Conservation (phyloP, 257 asterid species). For the Buddleja alternifolia region DNA sequence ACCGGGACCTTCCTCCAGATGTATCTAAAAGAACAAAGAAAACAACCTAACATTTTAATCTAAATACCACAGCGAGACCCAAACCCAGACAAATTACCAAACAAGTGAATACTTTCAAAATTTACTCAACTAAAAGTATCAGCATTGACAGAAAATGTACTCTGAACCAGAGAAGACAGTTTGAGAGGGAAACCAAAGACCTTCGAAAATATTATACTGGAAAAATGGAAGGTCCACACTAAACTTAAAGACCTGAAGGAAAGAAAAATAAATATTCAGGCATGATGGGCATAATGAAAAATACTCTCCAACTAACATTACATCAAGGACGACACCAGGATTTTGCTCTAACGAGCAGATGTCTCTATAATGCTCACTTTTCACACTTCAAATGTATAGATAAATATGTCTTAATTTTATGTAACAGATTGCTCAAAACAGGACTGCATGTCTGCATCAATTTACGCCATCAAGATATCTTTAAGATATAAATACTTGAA, state of each 20-base stretch:
- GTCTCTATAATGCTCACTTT: background rate
- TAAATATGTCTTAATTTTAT: background rate
- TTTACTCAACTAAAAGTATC: slow-evolving; percentile 1
- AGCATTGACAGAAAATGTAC: background rate
- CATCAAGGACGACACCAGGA: background rate
- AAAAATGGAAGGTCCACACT: background rate
- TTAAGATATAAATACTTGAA: background rate
- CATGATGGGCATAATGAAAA: background rate
- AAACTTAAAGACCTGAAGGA: slow-evolving; percentile 1
- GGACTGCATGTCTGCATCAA: background rate
- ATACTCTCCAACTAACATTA: background rate
- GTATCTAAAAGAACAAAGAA: slow-evolving; percentile 59
- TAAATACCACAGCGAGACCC: slow-evolving; percentile 13
- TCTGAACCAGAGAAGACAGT: background rate
- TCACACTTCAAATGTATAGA: background rate
- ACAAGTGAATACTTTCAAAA: slow-evolving; percentile 10
- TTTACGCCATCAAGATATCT: slow-evolving; percentile 7
- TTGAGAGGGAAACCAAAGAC: background rate
- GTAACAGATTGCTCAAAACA: slow-evolving; percentile 7
- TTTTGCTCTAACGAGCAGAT: slow-evolving; percentile 15
- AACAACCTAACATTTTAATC: slow-evolving; percentile 1
- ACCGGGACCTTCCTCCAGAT: slow-evolving; percentile 86
- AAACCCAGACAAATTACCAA: slow-evolving; percentile 20
- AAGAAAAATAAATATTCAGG: slow-evolving; percentile 11
- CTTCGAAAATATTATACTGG: background rate